phyloP scores from a whole-genome alignment of 805 yeast genomes.

The Tetrapisispora fleetii region DNA sequence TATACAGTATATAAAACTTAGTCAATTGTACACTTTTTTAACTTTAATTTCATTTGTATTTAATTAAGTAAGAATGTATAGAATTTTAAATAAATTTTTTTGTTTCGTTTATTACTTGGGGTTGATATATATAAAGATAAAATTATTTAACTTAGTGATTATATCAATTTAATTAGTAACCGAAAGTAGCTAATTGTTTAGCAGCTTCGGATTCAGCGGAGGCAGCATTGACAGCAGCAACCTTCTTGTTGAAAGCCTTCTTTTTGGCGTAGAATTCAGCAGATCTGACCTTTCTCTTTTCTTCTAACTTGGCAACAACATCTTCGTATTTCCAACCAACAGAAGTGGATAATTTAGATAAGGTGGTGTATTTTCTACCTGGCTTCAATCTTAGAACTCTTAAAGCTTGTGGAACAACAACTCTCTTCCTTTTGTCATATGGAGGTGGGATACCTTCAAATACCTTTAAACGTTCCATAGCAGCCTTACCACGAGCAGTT shows the following conservation, averaged over 20 bases:
- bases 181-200: slow-evolving; percentile 88
- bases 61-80: not conserved
- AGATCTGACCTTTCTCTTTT: slow-evolving; percentile 97
- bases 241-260: slow-evolving; percentile 91
- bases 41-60: too few species aligned
- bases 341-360: slow-evolving; percentile 89
- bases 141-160: not conserved
- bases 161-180: slow-evolving; percentile 60
- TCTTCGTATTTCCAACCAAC: slow-evolving; percentile 99
- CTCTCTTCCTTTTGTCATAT: slow-evolving; percentile 99
- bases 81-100: not conserved
- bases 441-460: slow-evolving; percentile 99
- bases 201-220: slow-evolving; percentile 87
- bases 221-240: slow-evolving; percentile 74
- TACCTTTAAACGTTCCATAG: slow-evolving; percentile 97
- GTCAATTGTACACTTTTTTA: too few species aligned
- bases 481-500: slow-evolving; percentile 99
- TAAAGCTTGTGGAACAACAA: slow-evolving; percentile 98
- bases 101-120: slow-evolving; percentile 3
- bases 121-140: slow-evolving; percentile 3
- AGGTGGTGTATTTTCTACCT: slow-evolving; percentile 99
- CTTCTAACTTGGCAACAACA: slow-evolving; percentile 94
- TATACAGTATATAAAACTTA: too few species aligned
- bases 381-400: slow-evolving; percentile 98
- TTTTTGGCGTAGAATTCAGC: slow-evolving; percentile 99